Conservation (phyloP, 306 rosid species). For the Gastrolobium villosum region DNA sequence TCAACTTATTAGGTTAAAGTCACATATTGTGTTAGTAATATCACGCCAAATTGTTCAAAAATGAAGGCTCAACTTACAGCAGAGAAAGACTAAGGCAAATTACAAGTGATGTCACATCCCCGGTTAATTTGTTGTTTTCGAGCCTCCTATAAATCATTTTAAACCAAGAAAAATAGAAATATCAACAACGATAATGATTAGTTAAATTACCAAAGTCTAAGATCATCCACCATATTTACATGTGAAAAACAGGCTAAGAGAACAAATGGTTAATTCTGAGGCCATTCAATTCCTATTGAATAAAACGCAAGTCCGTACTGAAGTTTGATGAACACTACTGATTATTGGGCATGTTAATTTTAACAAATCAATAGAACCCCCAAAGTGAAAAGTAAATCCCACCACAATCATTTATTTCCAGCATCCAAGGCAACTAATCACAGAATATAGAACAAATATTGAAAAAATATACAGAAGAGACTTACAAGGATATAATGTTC, state of each 20-base stretch:
- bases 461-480: not conserved
- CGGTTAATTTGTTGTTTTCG: constrained; percentile 82
- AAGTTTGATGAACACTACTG: not conserved
- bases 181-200: not conserved
- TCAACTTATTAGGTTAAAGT: constrained; percentile 11
- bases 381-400: not conserved
- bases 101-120: constrained; percentile 73
- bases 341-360: not conserved
- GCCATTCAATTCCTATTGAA: not conserved
- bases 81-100: constrained; percentile 82
- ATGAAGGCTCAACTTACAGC: constrained; percentile 63
- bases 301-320: not conserved
- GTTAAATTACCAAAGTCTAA: not conserved
- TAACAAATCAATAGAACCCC: not conserved
- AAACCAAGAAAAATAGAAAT: constrained; percentile 21
- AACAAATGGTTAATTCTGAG: not conserved
- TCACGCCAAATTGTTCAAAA: not conserved
- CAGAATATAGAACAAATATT: not conserved
- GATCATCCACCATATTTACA: constrained; percentile 15
- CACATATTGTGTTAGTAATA: not conserved
- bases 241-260: not conserved
- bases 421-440: not conserved
- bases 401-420: not conserved
- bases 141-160: constrained; percentile 73
- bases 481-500: constrained; percentile 85